phyloP scores from a whole-genome alignment of 2,329 filamentous ascomycete genomes.

The Lecanicillium sp. region DNA sequence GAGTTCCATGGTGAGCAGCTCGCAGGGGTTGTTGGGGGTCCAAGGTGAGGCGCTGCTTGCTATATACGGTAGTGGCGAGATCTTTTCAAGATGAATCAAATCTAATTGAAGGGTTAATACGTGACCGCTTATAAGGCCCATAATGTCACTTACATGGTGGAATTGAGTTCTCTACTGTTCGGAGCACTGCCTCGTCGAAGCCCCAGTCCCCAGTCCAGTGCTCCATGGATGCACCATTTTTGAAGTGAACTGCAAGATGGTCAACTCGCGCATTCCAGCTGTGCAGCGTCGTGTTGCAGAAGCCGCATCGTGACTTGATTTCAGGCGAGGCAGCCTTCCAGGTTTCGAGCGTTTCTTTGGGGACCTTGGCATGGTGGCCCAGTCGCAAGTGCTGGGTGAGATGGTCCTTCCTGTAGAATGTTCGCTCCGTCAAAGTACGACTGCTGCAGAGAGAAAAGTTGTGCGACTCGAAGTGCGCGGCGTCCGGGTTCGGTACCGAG shows the following conservation, averaged over 20 bases:
- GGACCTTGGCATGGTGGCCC: constrained; percentile 56
- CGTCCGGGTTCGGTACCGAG: constrained; percentile 45
- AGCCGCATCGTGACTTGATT: constrained; percentile 59
- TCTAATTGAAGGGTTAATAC: constrained; percentile 42
- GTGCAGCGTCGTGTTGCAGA: constrained; percentile 56
- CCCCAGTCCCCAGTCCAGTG: constrained; percentile 67
- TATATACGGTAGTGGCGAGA: constrained; percentile 49
- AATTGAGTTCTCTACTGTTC: constrained; percentile 61
- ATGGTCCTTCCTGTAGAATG: constrained; percentile 62
- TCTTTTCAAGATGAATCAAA: constrained; percentile 58
- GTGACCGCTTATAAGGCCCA: constrained; percentile 29
- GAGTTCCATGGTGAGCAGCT: constrained; percentile 53
- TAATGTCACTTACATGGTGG: constrained; percentile 52
- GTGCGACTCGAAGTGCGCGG: constrained; percentile 51
- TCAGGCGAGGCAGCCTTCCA: constrained; percentile 57
- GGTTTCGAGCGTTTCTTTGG: constrained; percentile 56
- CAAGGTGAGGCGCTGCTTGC: constrained; percentile 39
- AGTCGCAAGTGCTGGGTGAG: constrained; percentile 58
- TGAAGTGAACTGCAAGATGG: constrained; percentile 61
- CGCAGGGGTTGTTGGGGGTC: constrained; percentile 51
- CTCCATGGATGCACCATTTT: constrained; percentile 58
- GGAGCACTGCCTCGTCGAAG: constrained; percentile 54
- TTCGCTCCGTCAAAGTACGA: constrained; percentile 53
- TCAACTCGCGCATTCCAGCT: constrained; percentile 56
- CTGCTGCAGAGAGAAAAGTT: constrained; percentile 62